A percentile compares a stretch with the other conserved stretches of the same genome.
phyloP scores from a whole-genome alignment of 306 rosid genomes.

The Gynostemma pentaphyllum region DNA sequence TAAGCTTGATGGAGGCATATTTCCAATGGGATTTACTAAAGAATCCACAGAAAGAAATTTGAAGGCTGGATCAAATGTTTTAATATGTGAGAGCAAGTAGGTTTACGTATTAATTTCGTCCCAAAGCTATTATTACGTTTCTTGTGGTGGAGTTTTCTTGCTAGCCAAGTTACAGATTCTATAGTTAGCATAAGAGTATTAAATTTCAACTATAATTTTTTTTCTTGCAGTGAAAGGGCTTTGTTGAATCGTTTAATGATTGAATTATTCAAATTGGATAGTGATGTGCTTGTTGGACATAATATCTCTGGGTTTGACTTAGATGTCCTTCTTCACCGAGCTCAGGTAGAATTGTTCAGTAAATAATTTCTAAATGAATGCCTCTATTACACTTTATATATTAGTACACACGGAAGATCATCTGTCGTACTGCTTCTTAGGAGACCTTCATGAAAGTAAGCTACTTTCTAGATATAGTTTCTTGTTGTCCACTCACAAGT shows the following conservation, averaged over 20 bases:
- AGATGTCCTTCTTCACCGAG: slow-evolving; percentile 89
- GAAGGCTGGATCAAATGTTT: slow-evolving; percentile 62
- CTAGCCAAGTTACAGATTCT: neutral
- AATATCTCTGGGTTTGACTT: slow-evolving; percentile 91
- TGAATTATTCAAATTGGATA: slow-evolving; percentile 74
- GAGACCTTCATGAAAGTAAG: neutral
- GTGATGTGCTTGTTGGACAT: slow-evolving; percentile 93
- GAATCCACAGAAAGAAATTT: slow-evolving; percentile 61
- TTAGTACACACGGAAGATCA: neutral
- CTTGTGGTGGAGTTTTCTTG: slow-evolving; percentile 11
- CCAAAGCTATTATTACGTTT: slow-evolving; percentile 12
- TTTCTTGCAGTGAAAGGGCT: slow-evolving; percentile 80
- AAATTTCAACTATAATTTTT: slow-evolving; percentile 8
- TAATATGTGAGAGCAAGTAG: slow-evolving; percentile 75
- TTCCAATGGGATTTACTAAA: slow-evolving; percentile 71
- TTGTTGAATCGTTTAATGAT: slow-evolving; percentile 69
- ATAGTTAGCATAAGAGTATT: neutral
- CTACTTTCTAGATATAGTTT: neutral
- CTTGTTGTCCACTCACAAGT: neutral
- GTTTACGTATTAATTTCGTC: slow-evolving; percentile 7
- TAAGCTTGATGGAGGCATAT: slow-evolving; percentile 77
- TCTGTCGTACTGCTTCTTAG: neutral
- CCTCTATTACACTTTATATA: no score
- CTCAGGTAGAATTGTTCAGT: slow-evolving; percentile 49
- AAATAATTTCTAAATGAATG: neutral